Percentiles rank a stretch among this genome's conserved stretches.
phyloP scores from a whole-genome alignment of 2,329 filamentous ascomycete species.

The Lachnum nothofagi region DNA sequence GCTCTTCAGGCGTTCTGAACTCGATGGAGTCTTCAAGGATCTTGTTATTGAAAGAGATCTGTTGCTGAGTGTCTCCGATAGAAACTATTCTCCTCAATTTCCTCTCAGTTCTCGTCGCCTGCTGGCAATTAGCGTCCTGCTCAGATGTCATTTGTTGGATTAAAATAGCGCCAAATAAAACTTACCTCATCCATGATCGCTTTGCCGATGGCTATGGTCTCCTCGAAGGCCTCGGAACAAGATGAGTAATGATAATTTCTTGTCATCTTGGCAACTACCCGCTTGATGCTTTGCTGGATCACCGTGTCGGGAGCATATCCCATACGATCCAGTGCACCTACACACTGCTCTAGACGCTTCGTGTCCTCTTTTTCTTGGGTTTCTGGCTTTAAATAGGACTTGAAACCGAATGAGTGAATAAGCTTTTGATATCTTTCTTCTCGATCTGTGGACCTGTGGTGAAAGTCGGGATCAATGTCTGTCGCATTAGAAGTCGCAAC shows the following conservation, averaged over 20 bases:
- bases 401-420: background rate
- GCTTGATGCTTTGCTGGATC: constrained; percentile 16
- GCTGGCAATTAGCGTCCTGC: background rate
- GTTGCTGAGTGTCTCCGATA: background rate
- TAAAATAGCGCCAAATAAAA: no score
- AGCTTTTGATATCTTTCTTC: constrained; percentile 6
- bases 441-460: constrained; percentile 5
- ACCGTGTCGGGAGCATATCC: background rate
- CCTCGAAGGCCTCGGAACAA: background rate
- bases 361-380: background rate
- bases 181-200: background rate
- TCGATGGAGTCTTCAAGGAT: constrained; percentile 11
- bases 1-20: constrained; percentile 7
- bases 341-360: background rate
- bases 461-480: constrained; percentile 13
- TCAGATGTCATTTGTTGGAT: no score
- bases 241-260: constrained; percentile 14
- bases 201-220: background rate
- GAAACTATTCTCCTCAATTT: background rate
- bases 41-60: background rate
- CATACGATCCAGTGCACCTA: background rate
- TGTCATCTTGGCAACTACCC: constrained; percentile 22
- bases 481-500: constrained; percentile 3
- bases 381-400: background rate
- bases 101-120: background rate